phyloP scores from a whole-genome alignment of 208 protist genomes.

The Acanthamoeba quina region DNA sequence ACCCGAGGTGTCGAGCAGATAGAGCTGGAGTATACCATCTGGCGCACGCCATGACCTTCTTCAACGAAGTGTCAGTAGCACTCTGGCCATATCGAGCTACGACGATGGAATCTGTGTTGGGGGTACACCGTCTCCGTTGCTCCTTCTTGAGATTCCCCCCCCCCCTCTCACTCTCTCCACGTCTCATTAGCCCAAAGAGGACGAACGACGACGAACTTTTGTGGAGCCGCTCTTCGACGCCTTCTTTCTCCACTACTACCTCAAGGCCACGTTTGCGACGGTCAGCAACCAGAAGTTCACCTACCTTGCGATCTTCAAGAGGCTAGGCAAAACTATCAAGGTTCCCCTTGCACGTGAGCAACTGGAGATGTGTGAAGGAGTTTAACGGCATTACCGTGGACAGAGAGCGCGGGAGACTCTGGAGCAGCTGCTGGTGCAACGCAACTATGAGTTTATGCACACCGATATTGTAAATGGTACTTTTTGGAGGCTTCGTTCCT shows the following conservation, averaged over 20 bases:
- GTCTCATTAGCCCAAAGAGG: not conserved
- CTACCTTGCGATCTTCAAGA: not conserved
- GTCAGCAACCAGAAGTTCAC: constrained; percentile 8
- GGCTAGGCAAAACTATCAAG: not conserved
- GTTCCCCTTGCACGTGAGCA: not conserved
- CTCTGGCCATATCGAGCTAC: constrained; percentile 25
- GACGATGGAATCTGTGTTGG: constrained; percentile 9
- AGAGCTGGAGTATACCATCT: not conserved
- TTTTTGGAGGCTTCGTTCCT: too few species aligned
- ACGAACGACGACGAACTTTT: not conserved
- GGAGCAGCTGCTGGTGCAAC: not conserved
- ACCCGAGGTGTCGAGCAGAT: not conserved
- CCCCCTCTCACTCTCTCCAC: too few species aligned
- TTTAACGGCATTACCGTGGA: not conserved
- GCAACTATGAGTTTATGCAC: not conserved
- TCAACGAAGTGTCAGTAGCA: not conserved
- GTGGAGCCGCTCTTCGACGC: constrained; percentile 14
- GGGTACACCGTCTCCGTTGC: not conserved
- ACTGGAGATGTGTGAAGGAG: too few species aligned
- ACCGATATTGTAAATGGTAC: not conserved
- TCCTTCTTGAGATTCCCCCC: too few species aligned
- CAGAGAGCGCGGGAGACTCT: not conserved
- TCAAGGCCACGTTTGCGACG: not conserved
- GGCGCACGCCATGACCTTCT: constrained; percentile 29
- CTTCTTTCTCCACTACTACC: constrained; percentile 56